Percentiles rank a stretch among this genome's conserved stretches.
Conservation (phyloP, 148 eudicot genomes). For the Chenopodium formosanum region DNA sequence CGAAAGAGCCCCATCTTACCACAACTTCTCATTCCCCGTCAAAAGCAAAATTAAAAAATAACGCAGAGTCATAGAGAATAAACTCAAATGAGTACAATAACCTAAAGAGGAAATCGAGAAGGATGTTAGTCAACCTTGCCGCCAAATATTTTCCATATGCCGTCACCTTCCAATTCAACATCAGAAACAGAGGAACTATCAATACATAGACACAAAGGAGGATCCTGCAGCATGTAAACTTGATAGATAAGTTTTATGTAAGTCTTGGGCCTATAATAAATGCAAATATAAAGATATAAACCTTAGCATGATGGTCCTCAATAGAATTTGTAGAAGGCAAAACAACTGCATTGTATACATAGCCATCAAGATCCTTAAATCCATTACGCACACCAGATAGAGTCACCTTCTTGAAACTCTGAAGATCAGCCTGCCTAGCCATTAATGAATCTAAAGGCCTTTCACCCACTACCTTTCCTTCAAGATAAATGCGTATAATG, state of each 20-base stretch:
- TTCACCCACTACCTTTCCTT: conserved; percentile 68
- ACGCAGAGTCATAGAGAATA: neutral
- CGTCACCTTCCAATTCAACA: conserved; percentile 64
- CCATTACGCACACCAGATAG: conserved; percentile 41
- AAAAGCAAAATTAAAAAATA: neutral
- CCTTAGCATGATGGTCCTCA: conserved; percentile 53
- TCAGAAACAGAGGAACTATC: conserved; percentile 59
- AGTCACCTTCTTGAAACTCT: conserved; percentile 32
- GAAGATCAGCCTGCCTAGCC: conserved; percentile 23
- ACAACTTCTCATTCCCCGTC: neutral
- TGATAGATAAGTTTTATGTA: neutral
- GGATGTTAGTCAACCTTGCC: conserved; percentile 54
- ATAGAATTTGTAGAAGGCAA: conserved; percentile 36
- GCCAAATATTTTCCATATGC: conserved; percentile 80
- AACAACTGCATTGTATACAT: conserved; percentile 50
- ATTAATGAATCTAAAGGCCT: conserved; percentile 32
- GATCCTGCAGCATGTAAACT: conserved; percentile 48
- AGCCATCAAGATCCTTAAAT: conserved; percentile 42
- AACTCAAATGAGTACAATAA: conserved; percentile 1
- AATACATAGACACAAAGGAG: conserved; percentile 55
- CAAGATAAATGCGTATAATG: conserved; percentile 51
- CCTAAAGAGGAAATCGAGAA: conserved; percentile 7
- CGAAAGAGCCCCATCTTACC: neutral
- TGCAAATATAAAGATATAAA: conserved; percentile 24
- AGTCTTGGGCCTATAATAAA: conserved; percentile 4